Percentiles rank a stretch among this genome's conserved stretches.
These are phyloP conservation scores for Phaffia rhodozyma DNA, from an alignment of 1,284 basidiomycete genomes.

Conservation along the genomic window DNA sequence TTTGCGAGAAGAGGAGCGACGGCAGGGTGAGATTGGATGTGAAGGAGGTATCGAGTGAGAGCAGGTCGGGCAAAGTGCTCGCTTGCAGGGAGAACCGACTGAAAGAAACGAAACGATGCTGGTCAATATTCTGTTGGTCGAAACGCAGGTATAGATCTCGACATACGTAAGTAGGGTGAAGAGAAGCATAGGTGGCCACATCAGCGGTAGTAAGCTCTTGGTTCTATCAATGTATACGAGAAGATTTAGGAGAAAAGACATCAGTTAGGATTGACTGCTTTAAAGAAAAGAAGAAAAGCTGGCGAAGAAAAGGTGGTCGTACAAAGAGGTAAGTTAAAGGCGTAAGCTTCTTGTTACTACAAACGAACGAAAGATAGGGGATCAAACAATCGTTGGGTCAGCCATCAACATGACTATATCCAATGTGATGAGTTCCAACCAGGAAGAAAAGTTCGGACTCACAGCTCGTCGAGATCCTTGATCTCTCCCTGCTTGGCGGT, in stretches of 20 bases:
- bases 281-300: no score
- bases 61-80: slow-evolving; percentile 65
- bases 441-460: background rate
- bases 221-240: slow-evolving; percentile 35
- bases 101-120: background rate
- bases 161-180: slow-evolving; percentile 66
- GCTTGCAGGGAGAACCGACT: slow-evolving; percentile 54
- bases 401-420: background rate
- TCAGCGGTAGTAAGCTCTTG: slow-evolving; percentile 73
- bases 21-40: slow-evolving; percentile 61
- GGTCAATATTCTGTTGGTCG: background rate
- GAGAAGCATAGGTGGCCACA: slow-evolving; percentile 65
- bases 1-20: slow-evolving; percentile 48
- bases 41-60: slow-evolving; percentile 83
- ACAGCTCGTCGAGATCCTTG: slow-evolving; percentile 5
- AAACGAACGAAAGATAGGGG: slow-evolving; percentile 38
- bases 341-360: slow-evolving; percentile 56
- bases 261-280: no score
- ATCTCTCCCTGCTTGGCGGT: background rate
- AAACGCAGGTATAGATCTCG: background rate
- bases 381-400: background rate
- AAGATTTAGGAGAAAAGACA: no score
- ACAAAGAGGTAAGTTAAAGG: slow-evolving; percentile 65
- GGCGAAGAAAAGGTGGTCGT: no score
- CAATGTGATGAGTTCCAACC: background rate